Base-by-base conservation (phyloP, 2,329 filamentous ascomycete genomes). In the Penicillium sp. region DNA sequence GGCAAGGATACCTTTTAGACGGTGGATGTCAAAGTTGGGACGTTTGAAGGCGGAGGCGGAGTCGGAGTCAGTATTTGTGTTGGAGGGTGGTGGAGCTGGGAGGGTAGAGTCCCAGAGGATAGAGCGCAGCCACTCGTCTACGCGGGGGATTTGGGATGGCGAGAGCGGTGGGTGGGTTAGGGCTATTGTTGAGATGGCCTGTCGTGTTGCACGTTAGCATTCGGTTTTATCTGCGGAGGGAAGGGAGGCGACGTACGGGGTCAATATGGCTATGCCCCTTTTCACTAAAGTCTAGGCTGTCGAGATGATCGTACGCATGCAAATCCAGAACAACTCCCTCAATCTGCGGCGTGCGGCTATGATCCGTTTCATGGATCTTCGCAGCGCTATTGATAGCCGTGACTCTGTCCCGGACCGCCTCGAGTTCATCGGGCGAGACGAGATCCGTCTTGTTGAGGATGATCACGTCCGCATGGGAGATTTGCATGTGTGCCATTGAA, bases 401-500 rank as follows among this genome's bases (percentile, higher is more conserved):
- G 57, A 98, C 88, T 50, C 95, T 86, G 17, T 86, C 83, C 65
- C 84, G 85, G 7, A 97, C 91, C 0, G 74, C 78, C n/a, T 86
- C 78, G 1, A 98, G 84, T 70, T 97, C 88, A 7, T 85, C 79
- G 1, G 84, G 75, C 6, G 84, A 86, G 3, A 98, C 93, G 3
- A 97, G 83, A 73, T 99, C 95, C 3, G 89, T 84, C 77, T 99
- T 99, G 80, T 99, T 99, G 69, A 99, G 87, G 45, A 99, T 87
- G 49, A 99, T 86, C 8, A 98, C 92, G 78, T 99, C 95, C 7
- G 95, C 95, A 71, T 99, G 94, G 1, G 93, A 97, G 63, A 99
- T 96, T 72, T 99, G 95, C 52, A 98, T 85, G 76, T 99, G 95
- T 0, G 95, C 95, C 2, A 92, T 97, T 0, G 94, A 97, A 77